phyloP scores from a whole-genome alignment of 768 basidiomycete species.

The Rhodotorula kratochvilovae region DNA sequence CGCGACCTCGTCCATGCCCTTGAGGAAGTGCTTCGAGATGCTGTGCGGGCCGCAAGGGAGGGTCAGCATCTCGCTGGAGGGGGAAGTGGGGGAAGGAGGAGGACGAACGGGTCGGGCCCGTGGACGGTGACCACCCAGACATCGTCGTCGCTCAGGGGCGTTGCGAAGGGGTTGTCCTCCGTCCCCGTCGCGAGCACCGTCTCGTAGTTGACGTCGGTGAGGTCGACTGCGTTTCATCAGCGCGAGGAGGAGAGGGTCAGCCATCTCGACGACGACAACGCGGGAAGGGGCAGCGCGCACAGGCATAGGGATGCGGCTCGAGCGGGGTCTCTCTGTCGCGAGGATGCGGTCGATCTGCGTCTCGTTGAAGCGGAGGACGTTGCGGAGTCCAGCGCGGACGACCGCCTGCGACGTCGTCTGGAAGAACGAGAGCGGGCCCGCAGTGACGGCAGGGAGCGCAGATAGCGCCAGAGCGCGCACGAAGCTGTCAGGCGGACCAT shows the following conservation, averaged over 20 bases:
- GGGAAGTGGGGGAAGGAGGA: not conserved
- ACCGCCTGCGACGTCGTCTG: not conserved
- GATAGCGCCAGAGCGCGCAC: conserved; percentile 11
- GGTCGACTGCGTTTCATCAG: conserved; percentile 11
- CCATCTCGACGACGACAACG: not conserved
- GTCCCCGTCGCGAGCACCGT: conserved; percentile 19
- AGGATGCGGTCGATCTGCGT: conserved; percentile 24
- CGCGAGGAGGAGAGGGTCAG: not conserved
- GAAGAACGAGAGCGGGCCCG: conserved; percentile 10
- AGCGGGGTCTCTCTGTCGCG: not conserved
- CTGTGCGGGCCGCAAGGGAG: not conserved
- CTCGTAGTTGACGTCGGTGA: conserved; percentile 32
- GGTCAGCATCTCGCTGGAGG: not conserved
- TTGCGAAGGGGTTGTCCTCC: conserved; percentile 20
- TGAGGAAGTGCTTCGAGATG: conserved; percentile 18
- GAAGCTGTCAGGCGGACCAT: conserved; percentile 18
- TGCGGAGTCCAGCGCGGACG: conserved; percentile 1
- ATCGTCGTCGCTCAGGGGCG: conserved; percentile 7
- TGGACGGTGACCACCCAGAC: conserved; percentile 33
- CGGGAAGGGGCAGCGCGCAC: conserved; percentile 6
- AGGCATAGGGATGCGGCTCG: conserved; percentile 13
- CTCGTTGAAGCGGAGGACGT: conserved; percentile 33
- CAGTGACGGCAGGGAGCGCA: not conserved
- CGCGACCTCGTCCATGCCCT: conserved; percentile 19
- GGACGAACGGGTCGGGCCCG: conserved; percentile 29